Base-by-base conservation (phyloP, 352 stramenopile species). In the Pythium aphanidermatum region DNA sequence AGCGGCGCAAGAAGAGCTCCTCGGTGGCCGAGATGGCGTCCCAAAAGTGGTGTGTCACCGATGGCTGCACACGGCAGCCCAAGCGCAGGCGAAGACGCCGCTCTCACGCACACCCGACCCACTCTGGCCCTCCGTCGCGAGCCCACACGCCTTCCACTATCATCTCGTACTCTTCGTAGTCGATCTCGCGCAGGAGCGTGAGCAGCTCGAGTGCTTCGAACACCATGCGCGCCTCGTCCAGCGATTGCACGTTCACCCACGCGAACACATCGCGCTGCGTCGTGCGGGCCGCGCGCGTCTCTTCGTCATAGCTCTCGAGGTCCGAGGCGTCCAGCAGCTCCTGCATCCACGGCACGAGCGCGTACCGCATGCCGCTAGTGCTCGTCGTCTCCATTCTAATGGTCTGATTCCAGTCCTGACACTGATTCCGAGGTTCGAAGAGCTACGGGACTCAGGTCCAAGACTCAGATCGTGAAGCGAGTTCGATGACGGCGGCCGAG, bases 171-270 rank as follows among this genome's bases (percentile, higher is more conserved):
- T 26, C 45, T 0, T 16, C 33, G 30, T 31, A 43, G 33, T 52
- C 45, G 45, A 52, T 52, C 45, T 43, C 24, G 25, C 45, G 33
- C 16, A 52, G 33, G 7, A 52, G 26, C 33, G 45, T 52, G 17
- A 52, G 45, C 16, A 52, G 33, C 26, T 52, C 45, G 19, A 52
- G 28, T 11, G 45, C 45, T 25, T 52, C 45, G 34, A 52, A 52
- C 25, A 35, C 45, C n/a, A n/a, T n/a, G 17, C 45, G 45, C 16
- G 34, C 33, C 34, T 52, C 45, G 25, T n/a, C n/a, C n/a, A n/a
- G n/a, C n/a, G n/a, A n/a, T n/a, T n/a, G n/a, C 45, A 52, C 44
- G 8, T 43, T 25, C 17, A 52, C 19, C 33, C 34, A 44, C 14
- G 44, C 45, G 26, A 43, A 12, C 33, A 33, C 27, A 26, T 52